Evolutionary conservation across 2,329 filamentous ascomycete species (phyloP).

Genomic region (Pseudopyrenochaeta lycopersici): DNA sequence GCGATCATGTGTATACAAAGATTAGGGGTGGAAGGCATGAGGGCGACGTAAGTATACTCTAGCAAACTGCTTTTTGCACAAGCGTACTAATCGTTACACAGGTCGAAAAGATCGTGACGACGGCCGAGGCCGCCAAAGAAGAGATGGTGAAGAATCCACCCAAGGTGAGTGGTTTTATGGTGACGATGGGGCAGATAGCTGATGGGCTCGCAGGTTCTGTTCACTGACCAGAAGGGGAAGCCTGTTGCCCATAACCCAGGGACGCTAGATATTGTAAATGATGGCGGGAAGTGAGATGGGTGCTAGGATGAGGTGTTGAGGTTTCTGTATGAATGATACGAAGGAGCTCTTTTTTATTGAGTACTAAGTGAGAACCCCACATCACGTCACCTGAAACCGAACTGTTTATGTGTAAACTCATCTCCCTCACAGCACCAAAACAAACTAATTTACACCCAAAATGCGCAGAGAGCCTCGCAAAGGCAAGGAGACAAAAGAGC

Average conservation of each 20-base stretch:
- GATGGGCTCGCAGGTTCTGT: conserved; percentile 42
- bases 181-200: not conserved
- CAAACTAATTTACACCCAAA: no score
- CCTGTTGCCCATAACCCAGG: conserved; percentile 52
- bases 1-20: conserved; percentile 53
- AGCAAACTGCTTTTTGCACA: not conserved
- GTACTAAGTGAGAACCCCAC: no score
- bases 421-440: no score
- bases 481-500: no score
- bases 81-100: conserved; percentile 5
- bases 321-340: no score
- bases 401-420: no score
- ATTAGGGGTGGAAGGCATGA: conserved; percentile 52
- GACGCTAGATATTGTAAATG: conserved; percentile 35
- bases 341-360: no score
- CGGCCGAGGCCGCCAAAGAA: conserved; percentile 46
- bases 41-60: conserved; percentile 38
- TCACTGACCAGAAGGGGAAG: conserved; percentile 52
- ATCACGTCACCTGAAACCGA: no score
- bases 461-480: no score
- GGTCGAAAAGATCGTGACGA: conserved; percentile 52
- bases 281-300: not conserved
- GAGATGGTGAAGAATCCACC: conserved; percentile 53
- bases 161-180: conserved; percentile 43
- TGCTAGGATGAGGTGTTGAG: no score